A percentile compares a stretch with the other conserved stretches of the same genome.
These are phyloP conservation scores for Coemansia sp. DNA, from an alignment of 192 early-diverging fungal species.

Conservation along the genomic window DNA sequence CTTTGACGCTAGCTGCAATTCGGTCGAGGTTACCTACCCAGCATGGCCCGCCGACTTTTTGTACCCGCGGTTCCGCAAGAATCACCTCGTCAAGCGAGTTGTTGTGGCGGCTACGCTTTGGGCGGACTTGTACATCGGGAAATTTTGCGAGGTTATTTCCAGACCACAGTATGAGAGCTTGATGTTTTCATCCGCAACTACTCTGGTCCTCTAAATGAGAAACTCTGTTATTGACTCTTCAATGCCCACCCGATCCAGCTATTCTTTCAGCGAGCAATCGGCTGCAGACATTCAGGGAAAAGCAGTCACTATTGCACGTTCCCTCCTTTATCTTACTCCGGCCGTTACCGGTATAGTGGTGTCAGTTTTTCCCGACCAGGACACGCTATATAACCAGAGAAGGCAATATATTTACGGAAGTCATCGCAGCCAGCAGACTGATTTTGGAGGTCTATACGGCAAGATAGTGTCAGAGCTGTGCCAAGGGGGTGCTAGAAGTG, in stretches of 20 bases:
- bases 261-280: too few species aligned
- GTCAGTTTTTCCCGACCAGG: background rate
- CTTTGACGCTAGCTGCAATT: background rate
- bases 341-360: background rate
- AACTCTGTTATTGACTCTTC: background rate
- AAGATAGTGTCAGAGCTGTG: background rate
- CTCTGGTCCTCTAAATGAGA: background rate
- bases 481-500: background rate
- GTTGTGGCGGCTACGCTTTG: background rate
- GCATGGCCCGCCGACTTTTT: conserved; percentile 1
- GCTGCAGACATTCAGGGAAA: background rate
- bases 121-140: background rate
- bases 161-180: conserved; percentile 2
- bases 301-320: background rate
- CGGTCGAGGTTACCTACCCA: background rate
- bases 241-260: background rate
- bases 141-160: background rate
- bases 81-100: background rate
- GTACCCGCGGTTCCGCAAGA: background rate
- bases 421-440: background rate
- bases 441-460: background rate
- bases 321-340: background rate
- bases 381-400: background rate
- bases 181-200: background rate
- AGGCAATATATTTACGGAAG: background rate